Percentiles rank a stretch among this genome's conserved stretches.
phyloP scores from a whole-genome alignment of 2,329 filamentous ascomycete genomes.

The Aspergillus transmontanensis region DNA sequence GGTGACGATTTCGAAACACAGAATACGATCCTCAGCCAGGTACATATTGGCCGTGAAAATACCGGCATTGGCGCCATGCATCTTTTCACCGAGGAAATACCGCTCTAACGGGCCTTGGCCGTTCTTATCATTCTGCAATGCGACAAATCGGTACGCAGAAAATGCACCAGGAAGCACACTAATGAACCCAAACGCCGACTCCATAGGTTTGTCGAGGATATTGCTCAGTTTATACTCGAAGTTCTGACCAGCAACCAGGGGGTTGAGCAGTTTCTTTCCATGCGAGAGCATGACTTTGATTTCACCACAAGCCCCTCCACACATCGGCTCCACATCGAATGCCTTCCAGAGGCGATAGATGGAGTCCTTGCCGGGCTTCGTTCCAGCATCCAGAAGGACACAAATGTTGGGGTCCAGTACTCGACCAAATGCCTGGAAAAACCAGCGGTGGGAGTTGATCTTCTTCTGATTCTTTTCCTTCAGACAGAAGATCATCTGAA shows the following conservation, averaged over 20 bases:
- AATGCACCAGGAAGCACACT: constrained; percentile 95
- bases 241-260: constrained; percentile 92
- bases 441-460: constrained; percentile 99
- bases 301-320: constrained; percentile 94
- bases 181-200: constrained; percentile 97
- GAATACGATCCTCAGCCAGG: constrained; percentile 54
- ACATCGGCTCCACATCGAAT: constrained; percentile 97
- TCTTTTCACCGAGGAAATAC: constrained; percentile 95
- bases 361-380: constrained; percentile 87
- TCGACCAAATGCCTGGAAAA: constrained; percentile 94
- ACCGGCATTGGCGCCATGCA: constrained; percentile 88
- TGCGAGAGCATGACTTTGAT: constrained; percentile 95
- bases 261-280: constrained; percentile 88
- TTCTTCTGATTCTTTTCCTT: constrained; percentile 99
- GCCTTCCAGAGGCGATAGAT: constrained; percentile 99
- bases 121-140: constrained; percentile 94
- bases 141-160: constrained; percentile 94
- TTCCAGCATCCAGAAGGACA: constrained; percentile 93
- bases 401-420: constrained; percentile 96
- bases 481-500: constrained; percentile 95
- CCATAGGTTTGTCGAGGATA: constrained; percentile 95
- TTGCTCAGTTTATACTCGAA: constrained; percentile 99
- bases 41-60: constrained; percentile 91
- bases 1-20: constrained; percentile 78
- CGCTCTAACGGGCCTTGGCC: constrained; percentile 90